Percentiles rank a stretch among this genome's conserved stretches.
Conservation (phyloP, 768 basidiomycete genomes). For the Boletus reticuloceps region DNA sequence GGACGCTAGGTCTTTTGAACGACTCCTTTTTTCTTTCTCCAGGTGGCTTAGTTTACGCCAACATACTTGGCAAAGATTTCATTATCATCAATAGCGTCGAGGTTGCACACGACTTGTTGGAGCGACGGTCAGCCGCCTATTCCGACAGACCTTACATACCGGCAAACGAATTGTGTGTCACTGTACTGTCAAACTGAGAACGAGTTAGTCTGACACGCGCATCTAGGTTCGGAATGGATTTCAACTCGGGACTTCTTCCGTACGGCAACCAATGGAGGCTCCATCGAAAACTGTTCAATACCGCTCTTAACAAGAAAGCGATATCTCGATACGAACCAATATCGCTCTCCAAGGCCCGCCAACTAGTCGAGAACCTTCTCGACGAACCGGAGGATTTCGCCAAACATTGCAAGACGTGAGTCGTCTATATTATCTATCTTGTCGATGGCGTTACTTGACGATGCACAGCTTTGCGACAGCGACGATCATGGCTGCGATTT, state of each 20-base stretch:
- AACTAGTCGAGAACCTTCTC: constrained; percentile 24
- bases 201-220: neutral
- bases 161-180: constrained; percentile 18
- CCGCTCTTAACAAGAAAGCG: constrained; percentile 16
- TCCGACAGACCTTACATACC: constrained; percentile 26
- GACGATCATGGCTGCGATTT: constrained; percentile 23
- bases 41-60: constrained; percentile 27
- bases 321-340: constrained; percentile 11
- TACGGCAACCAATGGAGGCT: constrained; percentile 31
- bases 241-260: constrained; percentile 26
- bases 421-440: constrained; percentile 6
- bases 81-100: constrained; percentile 23
- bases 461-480: constrained; percentile 19
- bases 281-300: constrained; percentile 29
- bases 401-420: constrained; percentile 21
- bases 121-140: constrained; percentile 26
- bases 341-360: constrained; percentile 17
- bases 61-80: constrained; percentile 27
- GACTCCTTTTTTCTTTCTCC: neutral
- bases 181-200: neutral
- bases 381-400: constrained; percentile 12
- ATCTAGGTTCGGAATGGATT: constrained; percentile 30
- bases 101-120: constrained; percentile 23
- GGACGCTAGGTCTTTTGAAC: neutral
- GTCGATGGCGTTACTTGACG: neutral